Evolutionary conservation across 257 asterid species (phyloP).

Genomic region (Salvia splendens): DNA sequence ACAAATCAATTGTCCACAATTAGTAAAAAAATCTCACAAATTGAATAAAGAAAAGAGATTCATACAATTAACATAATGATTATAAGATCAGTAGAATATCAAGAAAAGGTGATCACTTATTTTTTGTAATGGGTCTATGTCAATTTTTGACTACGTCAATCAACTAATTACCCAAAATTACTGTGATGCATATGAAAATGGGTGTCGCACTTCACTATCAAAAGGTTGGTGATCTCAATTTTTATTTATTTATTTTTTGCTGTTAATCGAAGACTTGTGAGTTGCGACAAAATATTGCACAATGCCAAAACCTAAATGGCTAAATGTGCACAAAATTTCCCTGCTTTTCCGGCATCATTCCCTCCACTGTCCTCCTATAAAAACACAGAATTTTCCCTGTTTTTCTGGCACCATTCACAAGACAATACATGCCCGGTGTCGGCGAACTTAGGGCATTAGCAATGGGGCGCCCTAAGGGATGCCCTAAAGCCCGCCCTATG

Average conservation of each 20-base stretch:
- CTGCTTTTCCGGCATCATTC: slow-evolving; percentile 38
- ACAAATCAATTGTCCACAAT: background rate
- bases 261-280: slow-evolving; percentile 32
- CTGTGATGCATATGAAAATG: slow-evolving; percentile 34
- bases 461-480: too few species aligned
- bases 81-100: slow-evolving; percentile 44
- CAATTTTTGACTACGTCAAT: slow-evolving; percentile 39
- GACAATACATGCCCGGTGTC: too few species aligned
- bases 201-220: slow-evolving; percentile 36
- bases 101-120: slow-evolving; percentile 34
- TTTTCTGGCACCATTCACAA: too few species aligned
- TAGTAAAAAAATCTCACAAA: background rate
- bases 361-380: slow-evolving; percentile 33
- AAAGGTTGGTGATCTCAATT: slow-evolving; percentile 20
- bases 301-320: slow-evolving; percentile 19
- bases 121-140: slow-evolving; percentile 39
- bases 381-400: too few species aligned
- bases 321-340: slow-evolving; percentile 29
- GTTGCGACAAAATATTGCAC: slow-evolving; percentile 26
- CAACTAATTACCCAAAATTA: slow-evolving; percentile 22
- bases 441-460: too few species aligned
- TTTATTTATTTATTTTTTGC: slow-evolving; percentile 12
- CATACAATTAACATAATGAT: slow-evolving; percentile 44
- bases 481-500: too few species aligned
- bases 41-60: slow-evolving; percentile 34